Evolutionary conservation across 192 early-diverging fungal genomes (phyloP).

Genomic region (Diversispora eburnea): DNA sequence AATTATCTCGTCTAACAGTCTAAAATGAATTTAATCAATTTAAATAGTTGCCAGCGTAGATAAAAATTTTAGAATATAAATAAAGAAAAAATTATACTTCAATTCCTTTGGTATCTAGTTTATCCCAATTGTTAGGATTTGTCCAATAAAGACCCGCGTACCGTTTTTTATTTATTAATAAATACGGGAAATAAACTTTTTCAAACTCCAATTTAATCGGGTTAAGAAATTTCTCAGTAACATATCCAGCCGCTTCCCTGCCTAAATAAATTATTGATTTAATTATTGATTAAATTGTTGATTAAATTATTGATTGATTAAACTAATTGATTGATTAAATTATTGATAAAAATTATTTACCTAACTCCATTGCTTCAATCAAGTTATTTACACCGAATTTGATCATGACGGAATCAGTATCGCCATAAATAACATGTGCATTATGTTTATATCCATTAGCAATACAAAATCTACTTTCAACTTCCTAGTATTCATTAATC

Average conservation of each 20-base stretch:
- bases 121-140: constrained; percentile 86
- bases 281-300: not conserved
- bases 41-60: not conserved
- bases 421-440: constrained; percentile 94
- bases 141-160: constrained; percentile 99
- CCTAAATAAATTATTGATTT: constrained; percentile 35
- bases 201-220: constrained; percentile 99
- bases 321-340: not conserved
- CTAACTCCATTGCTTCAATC: constrained; percentile 82
- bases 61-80: not conserved
- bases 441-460: constrained; percentile 85
- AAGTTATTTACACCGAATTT: constrained; percentile 85
- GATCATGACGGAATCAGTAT: constrained; percentile 99
- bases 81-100: constrained; percentile 54
- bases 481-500: constrained; percentile 41
- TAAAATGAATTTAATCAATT: constrained; percentile 27
- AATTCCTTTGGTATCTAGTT: constrained; percentile 96
- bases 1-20: constrained; percentile 96
- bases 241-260: constrained; percentile 76
- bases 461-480: constrained; percentile 79
- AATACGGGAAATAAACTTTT: constrained; percentile 97
- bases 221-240: constrained; percentile 79
- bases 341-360: constrained; percentile 32
- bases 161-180: constrained; percentile 97
- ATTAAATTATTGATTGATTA: not conserved